Evolutionary conservation across 2,329 filamentous ascomycete species (phyloP), one percentile per base, ranked within the genome.

Genomic region (Seiridium unicorne): DNA sequence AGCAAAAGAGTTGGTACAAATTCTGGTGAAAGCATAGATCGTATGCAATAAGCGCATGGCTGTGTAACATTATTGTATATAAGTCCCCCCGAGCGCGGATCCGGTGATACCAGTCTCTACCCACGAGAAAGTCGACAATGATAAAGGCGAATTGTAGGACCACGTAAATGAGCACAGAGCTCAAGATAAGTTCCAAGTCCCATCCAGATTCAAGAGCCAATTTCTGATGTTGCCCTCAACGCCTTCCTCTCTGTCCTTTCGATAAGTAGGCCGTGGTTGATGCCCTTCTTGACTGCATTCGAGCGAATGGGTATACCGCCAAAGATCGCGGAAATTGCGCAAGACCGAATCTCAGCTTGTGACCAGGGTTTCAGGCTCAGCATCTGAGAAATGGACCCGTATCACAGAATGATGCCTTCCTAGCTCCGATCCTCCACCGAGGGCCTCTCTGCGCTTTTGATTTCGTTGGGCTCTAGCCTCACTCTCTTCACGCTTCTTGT

Each of bases 401-500:
- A 66, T 63, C 36, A 70, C 65, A 1, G 71, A 70, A 44, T 71
- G 67, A 18, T 64, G 65, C 49, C 69, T 66, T 42, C 67, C 60
- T 49, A 69, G 51, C 18, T 64, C 62, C 3, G 63, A 66, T 61
- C 51, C 71, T 62, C 57, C 71, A 55, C 57, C 70, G 63, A 63
- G 66, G 47, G 60, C 69, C 61, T 73, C 72, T 61, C 79, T 76
- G 49, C 85, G 77, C 53, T 81, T 77, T 68, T 83, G 79, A 64
- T 74, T 88, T 60, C 86, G 77, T 64, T 74, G 77, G 0, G 83
- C 81, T 54, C 87, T 77, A 3, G 86, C 86, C 60, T 89, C 85
- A 53, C 77, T 79, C 67, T 86, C 84, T 66, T 89, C 85, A 31
- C 86, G 79, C 65, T 81, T 85, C 64, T 77, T 81, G 69, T 89